Conservation (phyloP, 2,329 filamentous ascomycete genomes). For the Ceratocystiopsis minuta region DNA sequence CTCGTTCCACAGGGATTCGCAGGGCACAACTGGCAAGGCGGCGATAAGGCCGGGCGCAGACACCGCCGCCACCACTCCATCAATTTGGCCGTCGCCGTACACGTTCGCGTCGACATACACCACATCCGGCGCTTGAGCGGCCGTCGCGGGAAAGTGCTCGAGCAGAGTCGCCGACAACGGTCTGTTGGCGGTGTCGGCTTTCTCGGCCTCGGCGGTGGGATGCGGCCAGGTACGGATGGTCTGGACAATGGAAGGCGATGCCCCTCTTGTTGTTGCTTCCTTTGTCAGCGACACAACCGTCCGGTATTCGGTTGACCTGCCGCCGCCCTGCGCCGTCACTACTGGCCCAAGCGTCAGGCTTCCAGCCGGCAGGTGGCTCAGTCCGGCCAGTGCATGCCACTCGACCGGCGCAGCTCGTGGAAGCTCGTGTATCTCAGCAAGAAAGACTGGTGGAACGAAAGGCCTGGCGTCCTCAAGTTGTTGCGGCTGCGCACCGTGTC, state of each 20-base stretch:
- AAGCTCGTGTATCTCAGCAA: slow-evolving; percentile 57
- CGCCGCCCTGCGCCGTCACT: not conserved
- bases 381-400: slow-evolving; percentile 58
- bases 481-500: slow-evolving; percentile 4
- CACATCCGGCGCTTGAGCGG: too few species aligned
- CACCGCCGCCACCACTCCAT: not conserved
- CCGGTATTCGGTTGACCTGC: not conserved
- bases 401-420: slow-evolving; percentile 61
- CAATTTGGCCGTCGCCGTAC: not conserved
- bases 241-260: not conserved
- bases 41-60: too few species aligned
- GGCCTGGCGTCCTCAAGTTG: too few species aligned
- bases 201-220: not conserved
- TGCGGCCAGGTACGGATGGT: slow-evolving; percentile 2
- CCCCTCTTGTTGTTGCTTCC: not conserved
- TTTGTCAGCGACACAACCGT: not conserved
- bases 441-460: slow-evolving; percentile 47
- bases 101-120: too few species aligned
- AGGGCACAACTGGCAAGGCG: slow-evolving; percentile 19
- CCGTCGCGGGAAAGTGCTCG: too few species aligned
- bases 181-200: too few species aligned
- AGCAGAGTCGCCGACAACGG: too few species aligned
- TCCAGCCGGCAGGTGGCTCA: slow-evolving; percentile 19
- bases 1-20: slow-evolving; percentile 23
- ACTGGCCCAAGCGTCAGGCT: not conserved